Percentiles rank a stretch among this genome's conserved stretches.
phyloP scores from a whole-genome alignment of 768 basidiomycete species.

The Russula sp. region DNA sequence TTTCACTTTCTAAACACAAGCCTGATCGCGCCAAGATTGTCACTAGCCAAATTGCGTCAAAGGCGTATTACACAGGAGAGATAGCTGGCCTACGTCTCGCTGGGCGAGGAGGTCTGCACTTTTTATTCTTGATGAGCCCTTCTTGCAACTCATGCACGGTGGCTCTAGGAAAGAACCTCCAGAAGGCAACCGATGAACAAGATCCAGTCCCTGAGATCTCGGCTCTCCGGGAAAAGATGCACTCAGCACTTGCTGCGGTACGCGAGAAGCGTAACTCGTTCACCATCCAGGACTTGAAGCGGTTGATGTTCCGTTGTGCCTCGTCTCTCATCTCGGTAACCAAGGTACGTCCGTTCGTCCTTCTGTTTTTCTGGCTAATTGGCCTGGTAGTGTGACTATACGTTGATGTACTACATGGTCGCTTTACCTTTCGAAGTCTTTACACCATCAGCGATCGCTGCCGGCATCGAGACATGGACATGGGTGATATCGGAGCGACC shows the following conservation, averaged over 20 bases:
- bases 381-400: conserved; percentile 63
- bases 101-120: conserved; percentile 48
- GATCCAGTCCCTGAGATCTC: conserved; percentile 56
- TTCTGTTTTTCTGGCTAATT: neutral
- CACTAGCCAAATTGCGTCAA: conserved; percentile 80
- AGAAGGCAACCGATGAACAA: conserved; percentile 51
- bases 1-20: conserved; percentile 52
- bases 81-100: conserved; percentile 72
- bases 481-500: conserved; percentile 90
- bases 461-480: conserved; percentile 92
- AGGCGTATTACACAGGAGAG: conserved; percentile 87
- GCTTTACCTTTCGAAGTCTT: conserved; percentile 83
- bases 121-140: neutral
- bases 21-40: conserved; percentile 78
- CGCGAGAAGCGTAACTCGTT: conserved; percentile 63
- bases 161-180: conserved; percentile 46
- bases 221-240: conserved; percentile 61
- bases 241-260: conserved; percentile 58
- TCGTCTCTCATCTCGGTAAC: conserved; percentile 66
- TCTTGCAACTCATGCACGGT: neutral
- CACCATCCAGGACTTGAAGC: conserved; percentile 75
- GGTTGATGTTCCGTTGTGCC: conserved; percentile 80
- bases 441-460: conserved; percentile 76
- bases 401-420: conserved; percentile 81
- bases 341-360: conserved; percentile 37